Conservation (phyloP, 2,329 filamentous ascomycete species). For the Pestalotiopsis sp. region DNA sequence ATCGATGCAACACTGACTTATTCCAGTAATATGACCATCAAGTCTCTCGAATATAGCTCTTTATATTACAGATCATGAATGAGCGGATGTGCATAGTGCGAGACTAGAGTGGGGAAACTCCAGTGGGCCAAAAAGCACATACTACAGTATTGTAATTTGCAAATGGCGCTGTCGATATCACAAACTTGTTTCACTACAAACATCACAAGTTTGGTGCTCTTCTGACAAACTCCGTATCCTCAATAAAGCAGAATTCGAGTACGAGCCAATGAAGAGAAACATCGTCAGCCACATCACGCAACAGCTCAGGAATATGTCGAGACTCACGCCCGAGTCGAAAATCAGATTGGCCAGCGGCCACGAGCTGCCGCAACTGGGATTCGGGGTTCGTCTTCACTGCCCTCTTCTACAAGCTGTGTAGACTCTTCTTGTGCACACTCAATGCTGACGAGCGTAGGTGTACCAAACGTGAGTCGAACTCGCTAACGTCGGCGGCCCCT, state of each 20-base stretch:
- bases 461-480: constrained; percentile 50
- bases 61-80: background rate
- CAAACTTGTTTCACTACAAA: background rate
- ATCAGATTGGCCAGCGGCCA: constrained; percentile 58
- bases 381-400: constrained; percentile 45
- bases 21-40: background rate
- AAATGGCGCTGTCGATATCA: background rate
- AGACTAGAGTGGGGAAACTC: background rate
- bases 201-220: background rate
- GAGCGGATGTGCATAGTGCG: background rate
- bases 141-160: background rate
- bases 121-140: background rate
- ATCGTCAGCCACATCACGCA: background rate
- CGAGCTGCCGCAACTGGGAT: constrained; percentile 54
- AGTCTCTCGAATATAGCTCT: background rate
- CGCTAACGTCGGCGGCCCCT: background rate
- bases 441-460: constrained; percentile 38
- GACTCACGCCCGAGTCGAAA: constrained; percentile 48
- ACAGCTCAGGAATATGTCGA: constrained; percentile 43
- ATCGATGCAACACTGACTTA: too few species aligned
- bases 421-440: too few species aligned
- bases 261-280: background rate
- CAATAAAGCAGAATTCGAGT: background rate
- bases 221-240: background rate
- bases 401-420: too few species aligned